Conservation (phyloP, 1,139 yeast species). For the Debaryomyces subglobosus region DNA sequence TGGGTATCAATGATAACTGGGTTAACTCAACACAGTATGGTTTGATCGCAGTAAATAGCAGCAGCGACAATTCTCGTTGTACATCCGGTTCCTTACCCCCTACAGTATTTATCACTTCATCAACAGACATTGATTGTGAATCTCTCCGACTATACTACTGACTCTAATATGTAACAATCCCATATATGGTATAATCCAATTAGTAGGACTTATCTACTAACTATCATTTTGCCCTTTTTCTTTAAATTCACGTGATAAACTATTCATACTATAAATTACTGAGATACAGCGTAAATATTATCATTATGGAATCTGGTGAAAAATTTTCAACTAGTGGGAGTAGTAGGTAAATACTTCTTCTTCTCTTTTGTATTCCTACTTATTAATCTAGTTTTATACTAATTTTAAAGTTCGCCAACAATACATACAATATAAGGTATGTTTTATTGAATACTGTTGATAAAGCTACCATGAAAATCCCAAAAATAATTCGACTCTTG, state of each 20-base stretch:
- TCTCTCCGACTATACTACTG: not conserved
- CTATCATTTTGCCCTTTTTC: not conserved
- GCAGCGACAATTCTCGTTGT: constrained; percentile 26
- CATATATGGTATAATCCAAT: not conserved
- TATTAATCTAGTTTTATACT: not conserved
- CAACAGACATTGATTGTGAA: constrained; percentile 2
- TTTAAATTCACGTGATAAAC: not conserved
- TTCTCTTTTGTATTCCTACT: not conserved
- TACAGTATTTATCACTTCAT: not conserved
- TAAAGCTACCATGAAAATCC: constrained; percentile 3
- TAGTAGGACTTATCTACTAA: not conserved
- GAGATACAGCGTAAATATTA: not conserved
- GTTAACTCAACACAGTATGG: constrained; percentile 40
- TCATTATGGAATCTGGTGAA: not conserved
- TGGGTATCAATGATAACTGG: constrained; percentile 21
- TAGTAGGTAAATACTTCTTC: not conserved
- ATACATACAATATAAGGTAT: not conserved
- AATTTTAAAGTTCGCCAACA: not conserved
- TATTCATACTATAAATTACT: not conserved
- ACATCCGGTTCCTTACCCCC: constrained; percentile 1
- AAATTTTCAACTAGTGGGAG: not conserved
- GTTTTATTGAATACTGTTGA: not conserved
- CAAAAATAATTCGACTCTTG: not conserved
- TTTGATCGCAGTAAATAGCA: constrained; percentile 33
- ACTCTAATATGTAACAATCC: not conserved